phyloP scores from a whole-genome alignment of 495 filamentous ascomycete species.

The Chaetomium tenue region DNA sequence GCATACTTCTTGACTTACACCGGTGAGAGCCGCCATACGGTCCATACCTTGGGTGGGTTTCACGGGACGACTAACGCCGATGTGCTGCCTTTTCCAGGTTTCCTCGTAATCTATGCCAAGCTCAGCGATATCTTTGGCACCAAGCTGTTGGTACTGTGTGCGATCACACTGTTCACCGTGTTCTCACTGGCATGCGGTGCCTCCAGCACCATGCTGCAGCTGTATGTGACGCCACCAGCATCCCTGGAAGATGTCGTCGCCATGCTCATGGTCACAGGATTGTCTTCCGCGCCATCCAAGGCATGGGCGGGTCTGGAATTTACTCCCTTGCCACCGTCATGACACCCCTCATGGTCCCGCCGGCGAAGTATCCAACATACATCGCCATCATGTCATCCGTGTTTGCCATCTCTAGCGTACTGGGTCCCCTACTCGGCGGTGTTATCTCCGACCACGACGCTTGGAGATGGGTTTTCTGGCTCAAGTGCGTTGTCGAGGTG shows the following conservation, averaged over 20 bases:
- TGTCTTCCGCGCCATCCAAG: slow-evolving; percentile 54
- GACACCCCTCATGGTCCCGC: slow-evolving; percentile 48
- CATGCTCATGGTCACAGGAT: slow-evolving; percentile 39
- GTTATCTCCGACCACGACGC: slow-evolving; percentile 35
- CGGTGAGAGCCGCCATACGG: no score
- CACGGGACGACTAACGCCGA: neutral
- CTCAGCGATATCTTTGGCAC: slow-evolving; percentile 54
- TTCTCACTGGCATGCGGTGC: slow-evolving; percentile 56
- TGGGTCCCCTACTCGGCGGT: slow-evolving; percentile 49
- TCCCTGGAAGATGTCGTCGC: no score
- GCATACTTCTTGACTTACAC: slow-evolving; percentile 58
- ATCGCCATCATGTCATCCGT: slow-evolving; percentile 49
- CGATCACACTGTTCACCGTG: slow-evolving; percentile 48
- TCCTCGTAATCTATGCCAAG: slow-evolving; percentile 54
- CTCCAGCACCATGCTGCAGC: slow-evolving; percentile 42
- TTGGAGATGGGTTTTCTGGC: slow-evolving; percentile 44
- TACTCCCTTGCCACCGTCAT: slow-evolving; percentile 53
- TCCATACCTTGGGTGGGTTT: no score
- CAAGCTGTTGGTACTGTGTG: slow-evolving; percentile 45
- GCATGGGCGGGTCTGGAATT: slow-evolving; percentile 54
- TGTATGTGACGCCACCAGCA: slow-evolving; percentile 35
- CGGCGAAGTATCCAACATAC: slow-evolving; percentile 44
- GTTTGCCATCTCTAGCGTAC: slow-evolving; percentile 44
- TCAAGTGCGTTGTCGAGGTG: slow-evolving; percentile 36
- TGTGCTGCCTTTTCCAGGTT: slow-evolving; percentile 13